Base-by-base conservation (phyloP, 352 stramenopile species). In the Phytophthora niederhauseri region DNA sequence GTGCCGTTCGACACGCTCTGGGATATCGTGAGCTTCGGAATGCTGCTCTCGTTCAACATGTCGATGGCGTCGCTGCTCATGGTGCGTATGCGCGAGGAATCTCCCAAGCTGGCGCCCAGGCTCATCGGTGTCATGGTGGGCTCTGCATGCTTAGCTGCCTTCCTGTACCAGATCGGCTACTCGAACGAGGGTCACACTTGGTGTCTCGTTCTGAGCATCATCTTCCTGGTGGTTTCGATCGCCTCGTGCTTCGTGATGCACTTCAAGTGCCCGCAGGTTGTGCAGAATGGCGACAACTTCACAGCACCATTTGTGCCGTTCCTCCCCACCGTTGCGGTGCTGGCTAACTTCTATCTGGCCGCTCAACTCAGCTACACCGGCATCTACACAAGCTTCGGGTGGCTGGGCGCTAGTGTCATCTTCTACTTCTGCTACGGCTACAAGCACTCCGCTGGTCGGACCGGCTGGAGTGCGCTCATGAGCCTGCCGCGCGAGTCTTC, bases 21-120 rank as follows among this genome's bases (percentile, higher is more conserved):
- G 87, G 85, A 96, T 57, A 93, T 97, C 58, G 91, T 97, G 46
- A 94, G 75, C 69, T 94, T 95, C 49, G 91, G 90, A 22, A 93
- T 97, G 48, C 61, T 97, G 49, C 57, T 97, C 3, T 93, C 85
- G 30, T 97, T 97, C 73, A 92, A 92, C 72, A 84, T 96, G 65
- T 84, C 90, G 14, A 96, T 96, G 68, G 64, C 75, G 12, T 80
- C 86, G 54, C 72, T 96, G 3, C 63, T 97, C 14, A 82, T 95
- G 54, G 64, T 93, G 24, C 87, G 89, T 52, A 87, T 73, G 48
- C 75, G 75, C 36, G 80, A 92, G 45, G 68, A 77, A 8, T 89
- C 83, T 17, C 78, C 87, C 9, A 59, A 19, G 22, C 53, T 80
- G 20, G 75, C 75, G 6, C 69, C 78, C 15, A 75, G 72, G 56